Evolutionary conservation across 2,329 filamentous ascomycete species (phyloP), one percentile per base, ranked within the genome.

Genomic region (Colletotrichum cuscutae): DNA sequence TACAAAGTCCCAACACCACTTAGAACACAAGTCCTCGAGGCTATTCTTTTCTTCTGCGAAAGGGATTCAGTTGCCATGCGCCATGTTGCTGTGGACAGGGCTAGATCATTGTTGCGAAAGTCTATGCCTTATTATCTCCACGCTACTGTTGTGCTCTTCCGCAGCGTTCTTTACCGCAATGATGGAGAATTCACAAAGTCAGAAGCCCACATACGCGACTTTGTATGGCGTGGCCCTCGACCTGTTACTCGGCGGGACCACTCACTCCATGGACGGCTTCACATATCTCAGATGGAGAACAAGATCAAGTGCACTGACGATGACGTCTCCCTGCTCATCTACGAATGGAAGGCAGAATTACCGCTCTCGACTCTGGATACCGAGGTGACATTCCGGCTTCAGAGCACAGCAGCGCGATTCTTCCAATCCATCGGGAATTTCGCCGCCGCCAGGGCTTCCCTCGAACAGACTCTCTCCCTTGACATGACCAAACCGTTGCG

Each of bases 401-500:
- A 82, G 46, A 80, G 80, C 11, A 76, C 78, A 0, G 77, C 79
- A 1, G 79, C 80, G 0, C 78, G 77, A 3, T 82, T 77, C 74
- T 82, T 82, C 9, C 80, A 81, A 13, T 81, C 79, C 0, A 76
- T 81, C 1, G 81, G 81, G 0, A 79, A 82, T 19, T 82, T 82
- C 12, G 63, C 71, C 0, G 77, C 79, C 0, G 80, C 81, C 0
- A 65, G 72, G 3, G 79, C 78, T 0, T 82, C 80, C 0, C 35
- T 82, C 6, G 78, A 82, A 52, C 80, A 82, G 22, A 78, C 79
- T 4, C 68, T 82, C 0, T 76, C 76, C 52, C 74, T 82, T 0
- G 75, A 79, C 19, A 71, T 75, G 0, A 74, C 80, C 0, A 77
- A 77, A 24, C 77, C 80, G 0, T 76, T 80, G 0, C 65, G 80